Base-by-base conservation (phyloP, 495 filamentous ascomycete species). In the Trichoderma asperelloides region DNA sequence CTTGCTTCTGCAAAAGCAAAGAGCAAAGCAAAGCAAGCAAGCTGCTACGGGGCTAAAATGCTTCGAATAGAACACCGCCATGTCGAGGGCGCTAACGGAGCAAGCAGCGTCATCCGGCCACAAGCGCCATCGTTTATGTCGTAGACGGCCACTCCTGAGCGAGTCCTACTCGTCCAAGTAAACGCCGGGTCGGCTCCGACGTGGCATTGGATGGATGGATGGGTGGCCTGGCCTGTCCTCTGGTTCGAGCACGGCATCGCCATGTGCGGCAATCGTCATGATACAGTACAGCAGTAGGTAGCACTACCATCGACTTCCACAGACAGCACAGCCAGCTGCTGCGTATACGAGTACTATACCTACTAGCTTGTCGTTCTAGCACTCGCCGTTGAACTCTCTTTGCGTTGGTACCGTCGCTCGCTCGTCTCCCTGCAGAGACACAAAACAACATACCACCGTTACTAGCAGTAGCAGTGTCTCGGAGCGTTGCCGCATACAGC, bases 131-230 rank as follows among this genome's bases (percentile, higher is more conserved):
- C 55, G 23, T 13, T 16, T 30, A 21, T 18, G 23, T 25, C 2
- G 18, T 8, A 37, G 16, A 51, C 47, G n/a, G n/a, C 47, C 47
- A 51, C 47, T 51, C 47, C 41, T 45, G 33, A 37, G 33, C 33
- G 5, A 51, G 47, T 23, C 16, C 8, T 51, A 9, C 47, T 1
- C 3, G 33, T 7, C 6, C 2, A n/a, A n/a, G 6, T 60, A 60
- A 60, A 60, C 55, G 55, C 55, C 55, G 55, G 55, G 55, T 60
- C 55, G 55, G 55, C 23, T 30, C 55, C 55, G 55, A 60, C 55
- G 55, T 55, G 49, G n/a, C 49, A 27, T 18, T 13, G 27, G 51
- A 28, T 25, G 49, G 27, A 60, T 60, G 55, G 55, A 60, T 27
- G 55, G 16, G 55, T 60, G 55, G 55, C 23, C 55, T 30, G 13